Evolutionary conservation across 495 filamentous ascomycete species (phyloP).

Genomic region (Tuber calosporum): DNA sequence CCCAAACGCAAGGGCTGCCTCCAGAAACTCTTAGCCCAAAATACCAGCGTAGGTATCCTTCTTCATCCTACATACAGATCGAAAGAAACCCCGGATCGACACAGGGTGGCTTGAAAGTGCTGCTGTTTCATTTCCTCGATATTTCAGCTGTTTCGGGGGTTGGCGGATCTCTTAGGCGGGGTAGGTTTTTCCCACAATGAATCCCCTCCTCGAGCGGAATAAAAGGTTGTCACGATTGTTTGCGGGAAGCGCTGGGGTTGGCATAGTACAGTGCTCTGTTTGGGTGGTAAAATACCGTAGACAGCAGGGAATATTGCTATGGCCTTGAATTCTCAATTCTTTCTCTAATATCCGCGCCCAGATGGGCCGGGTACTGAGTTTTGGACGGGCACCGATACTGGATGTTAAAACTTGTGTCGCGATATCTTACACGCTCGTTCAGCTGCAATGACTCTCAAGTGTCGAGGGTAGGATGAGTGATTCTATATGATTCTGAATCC

Average conservation of each 20-base stretch:
- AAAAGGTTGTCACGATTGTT: rapidly evolving
- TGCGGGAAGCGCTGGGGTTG: background rate
- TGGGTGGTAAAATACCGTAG: background rate
- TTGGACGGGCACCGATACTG: background rate
- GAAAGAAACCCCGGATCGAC: background rate
- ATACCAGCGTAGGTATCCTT: background rate
- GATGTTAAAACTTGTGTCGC: background rate
- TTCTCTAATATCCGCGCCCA: background rate
- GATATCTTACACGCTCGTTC: background rate
- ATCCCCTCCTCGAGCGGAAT: background rate
- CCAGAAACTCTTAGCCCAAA: too few relatives aligned
- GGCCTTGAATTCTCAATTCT: background rate
- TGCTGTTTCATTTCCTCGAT: background rate
- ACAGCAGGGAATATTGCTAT: background rate
- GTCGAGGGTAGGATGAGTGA: background rate
- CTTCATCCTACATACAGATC: background rate
- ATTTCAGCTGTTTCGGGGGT: background rate
- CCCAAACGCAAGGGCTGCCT: too few relatives aligned
- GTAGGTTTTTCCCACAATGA: background rate
- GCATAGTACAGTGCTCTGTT: background rate
- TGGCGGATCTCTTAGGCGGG: background rate
- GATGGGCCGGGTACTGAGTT: background rate
- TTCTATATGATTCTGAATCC: background rate
- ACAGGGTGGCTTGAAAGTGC: background rate
- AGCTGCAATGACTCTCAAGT: background rate